phyloP scores from a whole-genome alignment of 257 asterid species.

The Jasminum sambac region DNA sequence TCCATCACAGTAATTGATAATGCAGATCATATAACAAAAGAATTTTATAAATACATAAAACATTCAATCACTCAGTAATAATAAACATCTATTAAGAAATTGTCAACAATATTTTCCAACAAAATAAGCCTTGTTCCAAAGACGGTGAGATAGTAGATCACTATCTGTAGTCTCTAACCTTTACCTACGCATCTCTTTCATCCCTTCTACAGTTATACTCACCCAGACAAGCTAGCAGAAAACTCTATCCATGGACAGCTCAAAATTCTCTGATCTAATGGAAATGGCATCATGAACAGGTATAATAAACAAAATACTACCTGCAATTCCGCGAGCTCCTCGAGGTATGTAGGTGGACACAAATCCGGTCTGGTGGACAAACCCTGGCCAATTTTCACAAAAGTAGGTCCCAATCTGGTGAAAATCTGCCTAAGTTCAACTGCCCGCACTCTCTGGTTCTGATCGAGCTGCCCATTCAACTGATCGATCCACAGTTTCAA shows the following conservation, averaged over 20 bases:
- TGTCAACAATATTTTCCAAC: background rate
- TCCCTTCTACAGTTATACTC: background rate
- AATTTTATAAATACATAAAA: background rate
- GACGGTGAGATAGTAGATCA: background rate
- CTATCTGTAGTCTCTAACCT: background rate
- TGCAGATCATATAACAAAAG: slow-evolving; percentile 9
- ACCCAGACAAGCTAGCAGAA: background rate
- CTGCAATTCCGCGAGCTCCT: slow-evolving; percentile 92
- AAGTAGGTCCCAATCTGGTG: slow-evolving; percentile 93
- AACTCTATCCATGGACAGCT: background rate
- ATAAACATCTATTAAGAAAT: background rate
- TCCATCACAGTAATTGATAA: slow-evolving; percentile 10
- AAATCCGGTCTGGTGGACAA: slow-evolving; percentile 95
- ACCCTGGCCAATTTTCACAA: slow-evolving; percentile 97
- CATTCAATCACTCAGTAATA: background rate
- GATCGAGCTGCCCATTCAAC: slow-evolving; percentile 51
- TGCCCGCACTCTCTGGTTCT: slow-evolving; percentile 69
- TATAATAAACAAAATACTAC: slow-evolving; percentile 25
- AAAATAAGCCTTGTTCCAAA: background rate
- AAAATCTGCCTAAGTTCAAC: slow-evolving; percentile 63
- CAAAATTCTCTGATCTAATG: background rate
- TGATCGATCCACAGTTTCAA: slow-evolving; percentile 74
- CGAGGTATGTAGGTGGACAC: slow-evolving; percentile 82
- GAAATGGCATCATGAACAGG: background rate
- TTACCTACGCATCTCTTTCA: background rate